Percentiles rank a stretch among this genome's conserved stretches.
Conservation (phyloP, 257 asterid genomes). For the Nicotiana knightiana region DNA sequence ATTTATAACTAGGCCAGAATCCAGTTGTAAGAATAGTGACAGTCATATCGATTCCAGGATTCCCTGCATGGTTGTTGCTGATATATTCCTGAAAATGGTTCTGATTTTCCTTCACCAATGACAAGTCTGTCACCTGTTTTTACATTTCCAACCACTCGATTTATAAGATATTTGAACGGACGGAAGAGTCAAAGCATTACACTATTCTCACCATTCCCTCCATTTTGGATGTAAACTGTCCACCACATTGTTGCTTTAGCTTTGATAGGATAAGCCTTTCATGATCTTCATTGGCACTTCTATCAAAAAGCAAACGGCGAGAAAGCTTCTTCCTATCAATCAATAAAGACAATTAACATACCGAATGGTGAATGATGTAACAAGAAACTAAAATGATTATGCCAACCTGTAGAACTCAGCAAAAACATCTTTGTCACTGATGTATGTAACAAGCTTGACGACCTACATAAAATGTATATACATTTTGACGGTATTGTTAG, state of each 20-base stretch:
- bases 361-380: neutral
- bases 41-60: slow-evolving; percentile 40
- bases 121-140: slow-evolving; percentile 46
- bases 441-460: slow-evolving; percentile 38
- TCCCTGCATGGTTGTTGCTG: slow-evolving; percentile 13
- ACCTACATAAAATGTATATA: slow-evolving; percentile 20
- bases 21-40: slow-evolving; percentile 52
- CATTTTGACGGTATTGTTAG: neutral
- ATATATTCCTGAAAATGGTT: slow-evolving; percentile 35
- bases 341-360: neutral
- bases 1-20: slow-evolving; percentile 57
- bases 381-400: neutral
- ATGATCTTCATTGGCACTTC: slow-evolving; percentile 39
- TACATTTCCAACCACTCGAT: neutral
- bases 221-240: slow-evolving; percentile 55
- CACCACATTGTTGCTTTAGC: slow-evolving; percentile 51
- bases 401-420: slow-evolving; percentile 45
- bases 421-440: slow-evolving; percentile 51
- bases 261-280: slow-evolving; percentile 42
- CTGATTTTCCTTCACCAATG: slow-evolving; percentile 39
- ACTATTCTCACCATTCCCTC: slow-evolving; percentile 50
- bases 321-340: slow-evolving; percentile 47
- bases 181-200: neutral
- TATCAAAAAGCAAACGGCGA: slow-evolving; percentile 47
- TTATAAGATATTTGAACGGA: neutral